These are phyloP conservation scores for Potentilla sterilis DNA, from an alignment of 306 rosid species.

Conservation along the genomic window DNA sequence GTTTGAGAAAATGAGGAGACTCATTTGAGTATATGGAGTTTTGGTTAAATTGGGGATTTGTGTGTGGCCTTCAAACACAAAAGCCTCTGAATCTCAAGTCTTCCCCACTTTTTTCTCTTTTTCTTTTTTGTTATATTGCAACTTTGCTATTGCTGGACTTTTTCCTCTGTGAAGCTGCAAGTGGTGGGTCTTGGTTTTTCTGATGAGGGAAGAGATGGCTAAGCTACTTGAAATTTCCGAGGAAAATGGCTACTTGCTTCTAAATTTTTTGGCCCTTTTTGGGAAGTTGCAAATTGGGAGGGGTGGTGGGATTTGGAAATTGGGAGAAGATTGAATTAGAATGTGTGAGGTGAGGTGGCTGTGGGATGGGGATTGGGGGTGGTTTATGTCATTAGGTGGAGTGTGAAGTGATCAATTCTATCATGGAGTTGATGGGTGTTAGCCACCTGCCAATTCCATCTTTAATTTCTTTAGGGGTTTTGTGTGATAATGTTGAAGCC, in stretches of 20 bases:
- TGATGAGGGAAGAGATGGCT: background rate
- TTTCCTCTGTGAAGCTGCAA: constrained; percentile 11
- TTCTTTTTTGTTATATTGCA: constrained; percentile 8
- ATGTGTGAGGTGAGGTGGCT: constrained; percentile 15
- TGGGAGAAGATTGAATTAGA: background rate
- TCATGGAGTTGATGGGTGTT: constrained; percentile 21
- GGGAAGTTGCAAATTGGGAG: background rate
- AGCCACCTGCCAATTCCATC: constrained; percentile 29
- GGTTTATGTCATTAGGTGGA: constrained; percentile 26
- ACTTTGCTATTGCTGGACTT: constrained; percentile 8
- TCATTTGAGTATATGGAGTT: background rate
- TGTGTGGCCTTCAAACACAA: constrained; percentile 37
- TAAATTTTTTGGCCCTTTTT: background rate
- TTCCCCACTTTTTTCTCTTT: constrained; percentile 61
- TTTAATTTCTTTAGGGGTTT: background rate
- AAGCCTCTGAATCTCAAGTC: constrained; percentile 13
- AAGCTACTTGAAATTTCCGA: constrained; percentile 1
- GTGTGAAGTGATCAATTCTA: constrained; percentile 35
- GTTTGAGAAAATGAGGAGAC: constrained; percentile 17
- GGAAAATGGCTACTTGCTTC: constrained; percentile 3
- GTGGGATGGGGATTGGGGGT: background rate
- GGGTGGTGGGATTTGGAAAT: background rate
- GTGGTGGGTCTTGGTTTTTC: constrained; percentile 22
- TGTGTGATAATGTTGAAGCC: background rate
- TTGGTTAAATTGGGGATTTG: constrained; percentile 18